Evolutionary conservation across 2,329 filamentous ascomycete genomes (phyloP).

Genomic region (Paracorniculantispora psalliotae): DNA sequence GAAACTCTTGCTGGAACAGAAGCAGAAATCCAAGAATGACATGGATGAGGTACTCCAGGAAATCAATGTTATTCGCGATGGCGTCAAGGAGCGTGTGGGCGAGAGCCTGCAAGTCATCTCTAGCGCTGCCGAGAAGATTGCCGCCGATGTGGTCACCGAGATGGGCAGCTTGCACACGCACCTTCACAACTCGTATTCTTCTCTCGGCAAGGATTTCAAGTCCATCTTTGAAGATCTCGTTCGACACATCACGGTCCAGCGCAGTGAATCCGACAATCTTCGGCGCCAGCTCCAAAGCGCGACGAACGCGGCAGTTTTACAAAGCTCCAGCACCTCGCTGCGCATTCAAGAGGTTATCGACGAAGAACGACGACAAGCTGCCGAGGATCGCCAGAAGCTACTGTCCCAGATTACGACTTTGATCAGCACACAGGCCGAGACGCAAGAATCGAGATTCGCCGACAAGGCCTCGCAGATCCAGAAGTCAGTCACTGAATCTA

Average conservation of each 20-base stretch:
- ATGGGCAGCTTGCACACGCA: constrained; percentile 78
- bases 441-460: constrained; percentile 66
- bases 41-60: constrained; percentile 91
- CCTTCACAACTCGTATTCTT: constrained; percentile 78
- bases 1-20: constrained; percentile 62
- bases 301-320: constrained; percentile 60
- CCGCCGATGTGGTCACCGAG: constrained; percentile 81
- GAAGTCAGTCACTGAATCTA: constrained; percentile 58
- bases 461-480: constrained; percentile 59
- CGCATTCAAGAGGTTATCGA: constrained; percentile 65
- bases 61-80: constrained; percentile 82
- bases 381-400: constrained; percentile 68
- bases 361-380: constrained; percentile 69
- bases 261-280: constrained; percentile 68
- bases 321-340: constrained; percentile 61
- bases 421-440: constrained; percentile 67
- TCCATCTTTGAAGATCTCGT: constrained; percentile 76
- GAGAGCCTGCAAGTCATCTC: constrained; percentile 81
- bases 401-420: constrained; percentile 73
- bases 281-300: constrained; percentile 67
- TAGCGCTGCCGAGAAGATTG: constrained; percentile 79
- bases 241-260: constrained; percentile 69
- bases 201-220: constrained; percentile 82
- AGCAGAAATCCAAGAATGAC: constrained; percentile 66
- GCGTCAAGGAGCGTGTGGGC: constrained; percentile 80